phyloP scores from a whole-genome alignment of 768 basidiomycete species.

The Pleurotus citrinopileatus region DNA sequence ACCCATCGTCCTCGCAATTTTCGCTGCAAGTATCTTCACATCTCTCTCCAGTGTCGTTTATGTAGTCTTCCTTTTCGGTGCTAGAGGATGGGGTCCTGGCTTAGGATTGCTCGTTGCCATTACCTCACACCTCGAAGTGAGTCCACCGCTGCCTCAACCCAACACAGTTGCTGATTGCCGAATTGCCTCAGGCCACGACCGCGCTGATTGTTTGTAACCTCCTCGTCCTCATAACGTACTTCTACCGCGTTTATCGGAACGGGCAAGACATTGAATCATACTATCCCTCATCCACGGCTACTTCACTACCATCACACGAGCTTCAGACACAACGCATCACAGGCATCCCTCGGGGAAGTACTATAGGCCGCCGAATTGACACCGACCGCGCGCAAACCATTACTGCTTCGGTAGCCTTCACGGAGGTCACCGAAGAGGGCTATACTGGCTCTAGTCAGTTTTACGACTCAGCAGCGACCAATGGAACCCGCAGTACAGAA shows the following conservation, averaged over 20 bases:
- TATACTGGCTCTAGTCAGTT: background rate
- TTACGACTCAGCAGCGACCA: background rate
- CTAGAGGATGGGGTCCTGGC: background rate
- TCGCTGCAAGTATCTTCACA: slow-evolving; percentile 18
- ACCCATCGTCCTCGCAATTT: slow-evolving; percentile 16
- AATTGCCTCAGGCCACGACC: slow-evolving; percentile 17
- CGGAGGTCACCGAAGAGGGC: background rate
- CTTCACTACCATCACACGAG: background rate
- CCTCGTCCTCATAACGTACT: slow-evolving; percentile 21
- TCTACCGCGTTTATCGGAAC: slow-evolving; percentile 19
- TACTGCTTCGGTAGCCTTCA: background rate
- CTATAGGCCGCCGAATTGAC: background rate
- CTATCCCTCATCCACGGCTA: background rate
- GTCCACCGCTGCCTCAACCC: background rate
- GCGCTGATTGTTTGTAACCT: slow-evolving; percentile 20
- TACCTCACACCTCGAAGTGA: slow-evolving; percentile 11
- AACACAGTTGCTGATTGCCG: too few relatives aligned
- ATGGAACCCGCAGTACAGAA: background rate
- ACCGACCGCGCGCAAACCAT: slow-evolving; percentile 1
- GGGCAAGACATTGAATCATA: slow-evolving; percentile 23
- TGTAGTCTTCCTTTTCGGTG: background rate
- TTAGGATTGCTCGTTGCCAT: background rate
- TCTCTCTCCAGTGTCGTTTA: slow-evolving; percentile 2
- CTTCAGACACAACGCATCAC: background rate
- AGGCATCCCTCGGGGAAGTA: background rate